phyloP scores from a whole-genome alignment of 2,329 filamentous ascomycete genomes.

The Lecanicillium sp. region DNA sequence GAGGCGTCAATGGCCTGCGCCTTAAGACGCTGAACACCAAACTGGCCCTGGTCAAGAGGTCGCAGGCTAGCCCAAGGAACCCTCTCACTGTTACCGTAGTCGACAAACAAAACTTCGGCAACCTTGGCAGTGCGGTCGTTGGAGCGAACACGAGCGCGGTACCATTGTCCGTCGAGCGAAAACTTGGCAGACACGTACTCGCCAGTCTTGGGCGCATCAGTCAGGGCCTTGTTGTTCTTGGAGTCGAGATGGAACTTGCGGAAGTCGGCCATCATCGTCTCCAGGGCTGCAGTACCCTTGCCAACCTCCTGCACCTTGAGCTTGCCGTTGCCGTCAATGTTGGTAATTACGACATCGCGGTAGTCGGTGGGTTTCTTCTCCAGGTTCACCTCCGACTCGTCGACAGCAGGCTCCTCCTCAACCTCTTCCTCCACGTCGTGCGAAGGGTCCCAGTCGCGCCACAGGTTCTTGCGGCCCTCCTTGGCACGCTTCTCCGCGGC shows the following conservation, averaged over 20 bases:
- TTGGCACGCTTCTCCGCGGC: slow-evolving; percentile 85
- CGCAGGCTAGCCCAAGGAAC: slow-evolving; percentile 79
- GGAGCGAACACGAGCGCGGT: slow-evolving; percentile 80
- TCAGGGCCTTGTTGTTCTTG: slow-evolving; percentile 66
- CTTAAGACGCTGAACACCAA: slow-evolving; percentile 73
- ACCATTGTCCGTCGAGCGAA: slow-evolving; percentile 85
- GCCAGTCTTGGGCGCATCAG: slow-evolving; percentile 76
- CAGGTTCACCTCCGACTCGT: slow-evolving; percentile 41
- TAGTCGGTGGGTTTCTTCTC: slow-evolving; percentile 73
- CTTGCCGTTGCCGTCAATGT: slow-evolving; percentile 73
- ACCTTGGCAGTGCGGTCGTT: slow-evolving; percentile 88
- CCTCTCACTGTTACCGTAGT: slow-evolving; percentile 92
- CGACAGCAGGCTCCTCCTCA: slow-evolving; percentile 35
- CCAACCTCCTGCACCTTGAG: slow-evolving; percentile 91
- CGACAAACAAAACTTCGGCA: slow-evolving; percentile 86
- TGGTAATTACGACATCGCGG: slow-evolving; percentile 85
- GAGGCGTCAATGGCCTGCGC: slow-evolving; percentile 81
- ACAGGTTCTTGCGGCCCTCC: slow-evolving; percentile 77
- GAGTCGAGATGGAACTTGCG: slow-evolving; percentile 82
- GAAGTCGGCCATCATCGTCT: slow-evolving; percentile 85
- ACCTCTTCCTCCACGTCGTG: slow-evolving; percentile 59
- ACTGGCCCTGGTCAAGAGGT: slow-evolving; percentile 70
- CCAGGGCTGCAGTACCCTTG: slow-evolving; percentile 73
- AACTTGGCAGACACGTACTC: slow-evolving; percentile 90
- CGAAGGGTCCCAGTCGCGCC: slow-evolving; percentile 90